Base-by-base conservation (phyloP, 768 basidiomycete genomes). In the Exsudoporus frostii region DNA sequence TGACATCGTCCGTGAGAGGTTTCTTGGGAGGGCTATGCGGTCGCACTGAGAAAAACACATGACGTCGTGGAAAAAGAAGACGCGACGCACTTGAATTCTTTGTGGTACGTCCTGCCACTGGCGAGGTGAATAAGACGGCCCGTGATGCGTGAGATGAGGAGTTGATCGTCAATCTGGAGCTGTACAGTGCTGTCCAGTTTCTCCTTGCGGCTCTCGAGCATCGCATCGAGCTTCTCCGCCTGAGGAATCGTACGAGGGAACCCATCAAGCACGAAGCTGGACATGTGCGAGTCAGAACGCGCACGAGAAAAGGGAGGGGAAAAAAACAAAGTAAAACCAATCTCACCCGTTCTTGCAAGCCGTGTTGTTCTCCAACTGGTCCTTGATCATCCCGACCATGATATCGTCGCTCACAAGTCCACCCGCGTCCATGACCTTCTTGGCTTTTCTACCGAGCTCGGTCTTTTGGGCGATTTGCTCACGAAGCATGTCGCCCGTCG, bases 401-500 rank as follows among this genome's bases (percentile, higher is more conserved):
- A 98, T 95, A 52, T 98, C 94, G 68, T 99, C 97, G 40, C 85
- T 79, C 50, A 99, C 94, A 51, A 99, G 84, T n/a, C 88, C 91
- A 36, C 97, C 97, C 22, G 83, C 80, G 69, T 98, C 96, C 90
- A 99, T 97, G 69, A 98, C 86, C 73, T 93, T 94, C 81, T 99
- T 98, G 19, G 97, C 97, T 63, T 90, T 82, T 42, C 88, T 74
- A 56, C 97, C 97, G 38, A 99, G 83, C 39, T 82, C 75, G 5
- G 97, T 97, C 75, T 95, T 88, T 68, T 85, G 72, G 33, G 84
- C 66, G 55, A 99, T 93, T 71, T 99, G 93, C 58, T 93, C 91
- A 45, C 97, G 88, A 53, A 99, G 80, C 93, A 99, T 96, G 77
- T 99, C 97, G 19, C 97, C 97, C 29, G 97, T 99, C 24, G 97